Base-by-base conservation (phyloP, 1,284 basidiomycete species). In the Ustilago trichophora region DNA sequence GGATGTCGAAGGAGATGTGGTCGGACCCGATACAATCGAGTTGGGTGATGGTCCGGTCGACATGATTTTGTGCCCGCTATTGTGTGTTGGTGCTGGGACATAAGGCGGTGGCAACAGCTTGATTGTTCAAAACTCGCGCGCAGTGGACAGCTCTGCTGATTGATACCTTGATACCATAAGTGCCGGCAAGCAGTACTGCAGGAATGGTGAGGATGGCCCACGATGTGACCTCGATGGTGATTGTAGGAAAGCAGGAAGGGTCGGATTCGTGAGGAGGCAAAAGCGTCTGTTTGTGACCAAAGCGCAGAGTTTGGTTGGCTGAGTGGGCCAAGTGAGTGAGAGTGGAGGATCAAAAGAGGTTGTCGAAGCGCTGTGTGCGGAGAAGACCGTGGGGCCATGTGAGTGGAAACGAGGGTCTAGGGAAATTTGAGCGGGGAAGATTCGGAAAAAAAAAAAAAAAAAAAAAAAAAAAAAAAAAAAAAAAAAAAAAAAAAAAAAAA, bases 11-110 rank as follows among this genome's bases (percentile, higher is more conserved):
- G 65, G 58, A 27, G 65, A 63, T 22, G 50, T 19, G 1, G 33
- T 43, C 2, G 65, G 32, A 5, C 32, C 48, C 10, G 51, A 44
- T 4, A 46, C 44, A 32, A 56, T 45, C 16, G 64, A 52, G n/a
- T 26, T 38, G 19, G 66, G 48, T 3, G 55, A 64, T 10, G 59
- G 55, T 37, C 47, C 59, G 11, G 55, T 53, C 15, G 66, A 49
- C 55, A 68, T 62, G 19, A 12, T 48, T 35, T 7, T 19, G 16
- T 2, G n/a, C n/a, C n/a, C n/a, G 40, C 19, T 6, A 26, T 31
- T 44, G 22, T 19, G 10, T 33, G 21, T 4, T 44, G 40, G 19
- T 29, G 26, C 18, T 42, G 16, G 27, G 18, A 13, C 25, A n/a
- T n/a, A n/a, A n/a, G n/a, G n/a, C n/a, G n/a, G n/a, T n/a, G n/a